Conservation (phyloP, 2,329 filamentous ascomycete genomes). For the Pseudocercospora pini-densiflorae region DNA sequence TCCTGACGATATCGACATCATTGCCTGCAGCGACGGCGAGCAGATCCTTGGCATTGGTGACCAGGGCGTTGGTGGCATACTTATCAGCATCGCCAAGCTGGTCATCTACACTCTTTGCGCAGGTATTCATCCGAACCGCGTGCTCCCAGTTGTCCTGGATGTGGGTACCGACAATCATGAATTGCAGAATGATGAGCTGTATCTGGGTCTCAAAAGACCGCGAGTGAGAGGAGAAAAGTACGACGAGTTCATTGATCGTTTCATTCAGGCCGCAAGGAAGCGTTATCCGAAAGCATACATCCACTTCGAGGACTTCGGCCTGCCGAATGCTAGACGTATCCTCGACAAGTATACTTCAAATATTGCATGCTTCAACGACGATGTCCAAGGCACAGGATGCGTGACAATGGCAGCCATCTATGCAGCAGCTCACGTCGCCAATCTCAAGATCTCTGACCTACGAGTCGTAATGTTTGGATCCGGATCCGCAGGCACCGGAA, state of each 20-base stretch:
- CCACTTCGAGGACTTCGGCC: slow-evolving; percentile 85
- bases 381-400: slow-evolving; percentile 86
- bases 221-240: slow-evolving; percentile 74
- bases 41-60: slow-evolving; percentile 86
- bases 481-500: slow-evolving; percentile 81
- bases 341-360: slow-evolving; percentile 74
- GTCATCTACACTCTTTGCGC: slow-evolving; percentile 82
- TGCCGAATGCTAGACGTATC: slow-evolving; percentile 74
- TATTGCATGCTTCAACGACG: slow-evolving; percentile 88
- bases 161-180: slow-evolving; percentile 83
- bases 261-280: slow-evolving; percentile 69
- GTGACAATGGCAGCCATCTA: slow-evolving; percentile 84
- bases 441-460: slow-evolving; percentile 68
- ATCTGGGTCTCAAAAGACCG: slow-evolving; percentile 72
- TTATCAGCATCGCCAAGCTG: slow-evolving; percentile 84
- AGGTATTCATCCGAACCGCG: slow-evolving; percentile 80
- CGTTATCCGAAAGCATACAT: slow-evolving; percentile 80
- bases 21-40: slow-evolving; percentile 77
- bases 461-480: slow-evolving; percentile 78
- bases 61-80: slow-evolving; percentile 81
- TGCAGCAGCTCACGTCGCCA: slow-evolving; percentile 72
- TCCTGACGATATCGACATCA: slow-evolving; percentile 80
- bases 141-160: slow-evolving; percentile 80
- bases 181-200: slow-evolving; percentile 75
- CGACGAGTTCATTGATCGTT: slow-evolving; percentile 70